These are phyloP conservation scores for Chytriomyces hyalinus DNA, from an alignment of 192 early-diverging fungal genomes.

Conservation along the genomic window DNA sequence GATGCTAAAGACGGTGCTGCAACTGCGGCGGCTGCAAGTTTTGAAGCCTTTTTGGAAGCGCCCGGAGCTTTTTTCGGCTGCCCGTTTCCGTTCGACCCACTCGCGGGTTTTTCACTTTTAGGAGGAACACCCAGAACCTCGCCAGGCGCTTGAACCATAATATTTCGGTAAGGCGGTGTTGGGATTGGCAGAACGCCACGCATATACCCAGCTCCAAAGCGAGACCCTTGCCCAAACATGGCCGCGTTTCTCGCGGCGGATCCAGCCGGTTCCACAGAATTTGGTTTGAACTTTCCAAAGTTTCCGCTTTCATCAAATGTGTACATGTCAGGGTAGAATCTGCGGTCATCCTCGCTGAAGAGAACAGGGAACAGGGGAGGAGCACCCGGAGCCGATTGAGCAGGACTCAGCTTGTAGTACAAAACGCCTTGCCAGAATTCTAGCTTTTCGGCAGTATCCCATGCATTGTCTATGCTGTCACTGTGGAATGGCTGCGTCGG, in stretches of 20 bases:
- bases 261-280: neutral
- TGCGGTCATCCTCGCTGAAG: constrained; percentile 23
- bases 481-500: neutral
- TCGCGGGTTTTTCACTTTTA: neutral
- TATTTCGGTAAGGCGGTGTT: constrained; percentile 13
- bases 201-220: neutral
- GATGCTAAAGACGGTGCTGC: neutral
- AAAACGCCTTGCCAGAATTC: constrained; percentile 24
- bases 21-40: neutral
- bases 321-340: constrained; percentile 9
- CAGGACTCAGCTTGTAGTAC: neutral
- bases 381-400: neutral
- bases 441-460: constrained; percentile 28
- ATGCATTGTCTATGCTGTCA: constrained; percentile 29
- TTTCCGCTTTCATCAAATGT: constrained; percentile 13
- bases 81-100: constrained; percentile 4
- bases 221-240: neutral
- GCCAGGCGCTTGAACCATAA: neutral
- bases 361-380: neutral
- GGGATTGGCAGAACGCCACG: constrained; percentile 4
- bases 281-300: neutral
- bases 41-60: neutral
- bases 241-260: neutral
- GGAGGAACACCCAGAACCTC: neutral
- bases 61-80: neutral